Evolutionary conservation across 2,329 filamentous ascomycete genomes (phyloP).

Genomic region (Ophiostoma tasmaniense): DNA sequence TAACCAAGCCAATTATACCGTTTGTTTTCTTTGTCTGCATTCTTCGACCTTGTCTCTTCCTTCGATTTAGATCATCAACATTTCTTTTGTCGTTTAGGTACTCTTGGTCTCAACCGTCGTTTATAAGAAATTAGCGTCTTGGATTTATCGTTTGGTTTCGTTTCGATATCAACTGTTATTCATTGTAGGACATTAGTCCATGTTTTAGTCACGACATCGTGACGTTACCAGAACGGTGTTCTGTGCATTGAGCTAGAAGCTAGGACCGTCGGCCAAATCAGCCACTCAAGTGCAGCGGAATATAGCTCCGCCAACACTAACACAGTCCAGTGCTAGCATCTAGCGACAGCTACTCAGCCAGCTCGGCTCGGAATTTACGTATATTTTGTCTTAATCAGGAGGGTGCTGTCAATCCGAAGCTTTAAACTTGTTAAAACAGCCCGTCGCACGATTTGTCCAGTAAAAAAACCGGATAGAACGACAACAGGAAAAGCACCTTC

Average conservation of each 20-base stretch:
- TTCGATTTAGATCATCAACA: no score
- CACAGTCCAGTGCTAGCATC: background rate
- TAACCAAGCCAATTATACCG: background rate
- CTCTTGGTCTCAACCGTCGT: background rate
- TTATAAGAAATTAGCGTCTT: background rate
- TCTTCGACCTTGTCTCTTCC: background rate
- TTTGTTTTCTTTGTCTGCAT: background rate
- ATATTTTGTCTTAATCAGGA: no score
- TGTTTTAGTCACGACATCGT: background rate
- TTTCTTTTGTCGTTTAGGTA: background rate
- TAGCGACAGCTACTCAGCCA: background rate
- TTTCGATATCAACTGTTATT: background rate
- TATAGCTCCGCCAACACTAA: background rate
- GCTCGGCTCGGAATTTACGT: background rate
- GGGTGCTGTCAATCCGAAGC: no score
- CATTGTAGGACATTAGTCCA: background rate
- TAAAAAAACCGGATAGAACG: no score
- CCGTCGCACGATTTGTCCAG: background rate
- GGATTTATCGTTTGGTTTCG: no score
- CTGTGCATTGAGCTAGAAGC: background rate
- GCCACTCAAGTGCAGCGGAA: background rate
- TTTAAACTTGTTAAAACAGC: background rate
- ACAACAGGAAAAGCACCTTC: background rate
- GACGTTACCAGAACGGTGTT: background rate
- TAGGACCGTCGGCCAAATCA: background rate